These are phyloP conservation scores for Iberis pinnata DNA, from an alignment of 345 rosid genomes.

Conservation along the genomic window DNA sequence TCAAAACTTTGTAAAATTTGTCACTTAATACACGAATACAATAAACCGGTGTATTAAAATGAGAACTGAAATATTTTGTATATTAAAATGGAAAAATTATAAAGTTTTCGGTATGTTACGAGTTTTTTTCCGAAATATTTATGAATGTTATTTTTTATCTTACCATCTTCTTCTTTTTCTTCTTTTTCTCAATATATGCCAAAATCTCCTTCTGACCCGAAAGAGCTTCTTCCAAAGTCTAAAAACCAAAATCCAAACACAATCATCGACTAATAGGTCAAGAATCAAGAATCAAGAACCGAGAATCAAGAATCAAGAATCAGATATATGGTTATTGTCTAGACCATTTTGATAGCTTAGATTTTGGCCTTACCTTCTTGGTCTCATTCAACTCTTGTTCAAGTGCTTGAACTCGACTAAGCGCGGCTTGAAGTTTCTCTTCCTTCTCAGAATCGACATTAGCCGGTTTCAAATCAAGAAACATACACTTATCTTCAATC, in stretches of 20 bases:
- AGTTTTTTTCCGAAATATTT: too few relatives aligned
- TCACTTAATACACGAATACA: too few relatives aligned
- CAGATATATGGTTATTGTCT: too few relatives aligned
- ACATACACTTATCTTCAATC: constrained; percentile 55
- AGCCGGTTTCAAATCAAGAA: constrained; percentile 37
- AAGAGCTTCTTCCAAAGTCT: constrained; percentile 52
- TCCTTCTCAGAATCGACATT: constrained; percentile 62
- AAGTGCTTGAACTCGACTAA: constrained; percentile 49
- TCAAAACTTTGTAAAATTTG: too few relatives aligned
- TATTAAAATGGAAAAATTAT: too few relatives aligned
- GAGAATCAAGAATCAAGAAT: too few relatives aligned
- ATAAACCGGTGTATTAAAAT: too few relatives aligned
- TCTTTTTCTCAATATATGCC: constrained; percentile 46
- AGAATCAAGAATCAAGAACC: too few relatives aligned
- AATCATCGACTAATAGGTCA: background rate
- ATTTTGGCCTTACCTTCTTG: constrained; percentile 46
- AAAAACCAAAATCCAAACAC: background rate
- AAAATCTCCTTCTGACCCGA: constrained; percentile 42
- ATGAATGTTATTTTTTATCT: background rate
- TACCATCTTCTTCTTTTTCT: constrained; percentile 41
- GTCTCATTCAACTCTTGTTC: constrained; percentile 62
- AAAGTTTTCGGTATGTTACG: too few relatives aligned
- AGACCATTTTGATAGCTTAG: background rate
- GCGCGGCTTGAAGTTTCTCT: constrained; percentile 63
- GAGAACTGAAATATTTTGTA: too few relatives aligned